These are phyloP conservation scores for Paxillus involutus DNA, from an alignment of 768 basidiomycete species.

Conservation along the genomic window DNA sequence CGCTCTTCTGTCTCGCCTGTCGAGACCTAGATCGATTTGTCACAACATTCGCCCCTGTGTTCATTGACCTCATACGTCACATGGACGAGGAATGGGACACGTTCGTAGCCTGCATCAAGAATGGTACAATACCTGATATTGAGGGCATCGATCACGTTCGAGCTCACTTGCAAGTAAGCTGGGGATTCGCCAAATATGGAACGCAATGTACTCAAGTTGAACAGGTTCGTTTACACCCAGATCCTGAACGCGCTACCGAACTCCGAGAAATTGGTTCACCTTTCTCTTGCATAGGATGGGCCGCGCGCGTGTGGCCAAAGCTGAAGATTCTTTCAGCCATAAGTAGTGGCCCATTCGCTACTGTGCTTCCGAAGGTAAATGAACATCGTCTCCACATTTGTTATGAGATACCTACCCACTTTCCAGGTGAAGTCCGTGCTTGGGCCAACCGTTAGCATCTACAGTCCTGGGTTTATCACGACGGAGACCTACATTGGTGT, in stretches of 20 bases:
- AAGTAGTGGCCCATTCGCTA: slow-evolving; percentile 14
- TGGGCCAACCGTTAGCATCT: not conserved
- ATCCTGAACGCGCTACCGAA: slow-evolving; percentile 11
- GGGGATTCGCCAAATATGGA: too few relatives aligned
- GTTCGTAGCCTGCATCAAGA: slow-evolving; percentile 1
- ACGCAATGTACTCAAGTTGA: not conserved
- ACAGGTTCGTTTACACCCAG: slow-evolving; percentile 3
- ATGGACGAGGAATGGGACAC: slow-evolving; percentile 4
- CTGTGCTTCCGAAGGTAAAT: slow-evolving; percentile 12
- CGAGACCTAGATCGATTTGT: not conserved
- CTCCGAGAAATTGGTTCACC: slow-evolving; percentile 15
- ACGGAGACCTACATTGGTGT: not conserved
- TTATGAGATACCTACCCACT: not conserved
- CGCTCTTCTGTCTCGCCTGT: slow-evolving; percentile 8
- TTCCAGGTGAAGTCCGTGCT: slow-evolving; percentile 12
- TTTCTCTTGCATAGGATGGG: slow-evolving; percentile 11
- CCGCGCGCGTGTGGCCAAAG: slow-evolving; percentile 13
- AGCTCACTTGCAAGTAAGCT: slow-evolving; percentile 4
- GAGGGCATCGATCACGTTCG: slow-evolving; percentile 5
- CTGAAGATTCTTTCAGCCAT: slow-evolving; percentile 3
- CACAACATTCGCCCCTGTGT: not conserved
- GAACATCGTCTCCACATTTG: not conserved
- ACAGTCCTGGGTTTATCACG: not conserved
- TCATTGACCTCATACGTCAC: slow-evolving; percentile 6
- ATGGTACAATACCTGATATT: slow-evolving; percentile 7